These are phyloP conservation scores for Eucalyptus regnans DNA, from an alignment of 345 rosid genomes.

Conservation along the genomic window DNA sequence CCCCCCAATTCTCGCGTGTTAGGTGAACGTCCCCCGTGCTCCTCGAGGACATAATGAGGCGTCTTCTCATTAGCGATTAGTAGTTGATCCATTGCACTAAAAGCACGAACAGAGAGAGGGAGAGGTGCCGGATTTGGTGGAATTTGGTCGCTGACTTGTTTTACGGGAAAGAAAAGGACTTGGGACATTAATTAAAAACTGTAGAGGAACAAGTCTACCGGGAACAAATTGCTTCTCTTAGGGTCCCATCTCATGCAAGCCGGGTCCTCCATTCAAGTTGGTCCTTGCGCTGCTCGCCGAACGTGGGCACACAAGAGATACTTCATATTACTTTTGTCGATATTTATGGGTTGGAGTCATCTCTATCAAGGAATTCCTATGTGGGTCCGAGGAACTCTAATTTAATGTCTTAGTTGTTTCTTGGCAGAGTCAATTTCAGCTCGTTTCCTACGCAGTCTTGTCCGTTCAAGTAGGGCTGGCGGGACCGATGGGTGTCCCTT, in stretches of 20 bases:
- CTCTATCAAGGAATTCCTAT: neutral
- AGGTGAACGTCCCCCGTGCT: neutral
- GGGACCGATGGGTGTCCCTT: neutral
- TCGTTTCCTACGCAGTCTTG: neutral
- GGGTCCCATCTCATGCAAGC: neutral
- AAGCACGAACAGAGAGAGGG: neutral
- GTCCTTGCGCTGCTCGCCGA: neutral
- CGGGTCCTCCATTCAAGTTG: neutral
- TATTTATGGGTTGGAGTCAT: neutral
- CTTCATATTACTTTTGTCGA: neutral
- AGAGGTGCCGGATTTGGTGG: neutral
- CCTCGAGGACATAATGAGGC: neutral
- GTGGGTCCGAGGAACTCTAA: neutral
- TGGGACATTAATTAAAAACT: neutral
- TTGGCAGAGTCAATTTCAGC: neutral
- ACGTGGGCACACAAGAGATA: neutral
- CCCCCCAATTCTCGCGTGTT: neutral
- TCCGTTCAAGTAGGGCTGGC: neutral
- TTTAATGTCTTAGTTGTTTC: neutral
- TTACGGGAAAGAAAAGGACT: neutral
- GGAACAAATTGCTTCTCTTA: neutral
- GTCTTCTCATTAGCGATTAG: neutral
- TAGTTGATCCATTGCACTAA: neutral
- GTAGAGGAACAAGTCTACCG: neutral
- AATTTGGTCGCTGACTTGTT: neutral